Evolutionary conservation across 306 rosid species (phyloP).

Genomic region (Cucurbita moschata): DNA sequence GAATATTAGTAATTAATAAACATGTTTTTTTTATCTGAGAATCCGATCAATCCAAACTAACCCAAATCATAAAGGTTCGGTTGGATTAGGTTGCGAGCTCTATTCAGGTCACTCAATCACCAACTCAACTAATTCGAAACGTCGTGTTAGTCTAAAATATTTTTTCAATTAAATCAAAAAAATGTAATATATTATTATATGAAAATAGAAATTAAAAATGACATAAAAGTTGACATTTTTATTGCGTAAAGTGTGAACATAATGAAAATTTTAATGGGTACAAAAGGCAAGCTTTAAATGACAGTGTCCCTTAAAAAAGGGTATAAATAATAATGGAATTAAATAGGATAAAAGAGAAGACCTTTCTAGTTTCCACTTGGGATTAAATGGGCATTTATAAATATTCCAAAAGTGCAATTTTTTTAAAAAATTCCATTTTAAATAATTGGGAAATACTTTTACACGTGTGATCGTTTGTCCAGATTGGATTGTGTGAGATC

Average conservation of each 20-base stretch:
- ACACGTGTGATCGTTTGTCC: too few species aligned
- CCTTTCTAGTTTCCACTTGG: background rate
- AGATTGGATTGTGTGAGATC: too few species aligned
- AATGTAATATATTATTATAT: too few species aligned
- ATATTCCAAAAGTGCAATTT: background rate
- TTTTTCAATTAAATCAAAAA: too few species aligned
- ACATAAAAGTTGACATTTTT: background rate
- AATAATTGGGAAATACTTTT: background rate
- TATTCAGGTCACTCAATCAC: too few species aligned
- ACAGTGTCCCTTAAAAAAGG: background rate
- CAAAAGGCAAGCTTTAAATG: background rate
- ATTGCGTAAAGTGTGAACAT: background rate
- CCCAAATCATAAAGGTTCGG: too few species aligned
- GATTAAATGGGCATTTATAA: constrained; percentile 3
- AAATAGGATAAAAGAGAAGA: background rate
- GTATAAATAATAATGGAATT: background rate
- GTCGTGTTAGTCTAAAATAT: too few species aligned
- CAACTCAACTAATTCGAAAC: too few species aligned
- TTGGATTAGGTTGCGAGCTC: too few species aligned
- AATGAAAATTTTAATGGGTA: background rate
- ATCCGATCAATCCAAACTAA: too few species aligned
- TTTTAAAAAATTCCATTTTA: background rate
- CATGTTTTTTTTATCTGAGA: too few species aligned
- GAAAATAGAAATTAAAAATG: background rate
- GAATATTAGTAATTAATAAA: too few species aligned